A percentile compares a stretch with the other conserved stretches of the same genome.
Conservation (phyloP, 164 flowering plant species). For the Annona cherimola region DNA sequence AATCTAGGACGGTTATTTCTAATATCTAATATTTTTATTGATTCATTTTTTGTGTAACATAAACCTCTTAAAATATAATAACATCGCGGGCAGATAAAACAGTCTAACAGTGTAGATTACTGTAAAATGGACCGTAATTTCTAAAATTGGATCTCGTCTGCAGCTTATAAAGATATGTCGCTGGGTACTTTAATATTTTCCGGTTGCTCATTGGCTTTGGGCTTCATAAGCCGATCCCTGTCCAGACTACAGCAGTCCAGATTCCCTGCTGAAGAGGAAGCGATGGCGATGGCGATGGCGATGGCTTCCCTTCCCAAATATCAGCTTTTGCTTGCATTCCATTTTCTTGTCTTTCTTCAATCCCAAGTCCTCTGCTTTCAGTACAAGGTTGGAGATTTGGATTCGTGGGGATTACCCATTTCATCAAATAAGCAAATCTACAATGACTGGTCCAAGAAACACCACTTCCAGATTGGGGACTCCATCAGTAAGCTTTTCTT, state of each 20-base stretch:
- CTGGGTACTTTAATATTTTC: neutral
- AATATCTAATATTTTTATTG: too few relatives aligned
- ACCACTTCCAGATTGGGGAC: conserved; percentile 60
- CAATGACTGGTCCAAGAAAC: conserved; percentile 60
- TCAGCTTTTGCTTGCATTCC: conserved; percentile 28
- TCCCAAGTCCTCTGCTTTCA: conserved; percentile 39
- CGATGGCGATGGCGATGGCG: conserved; percentile 28
- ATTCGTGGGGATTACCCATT: conserved; percentile 84
- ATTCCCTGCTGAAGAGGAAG: conserved; percentile 6
- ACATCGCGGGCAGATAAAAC: neutral
- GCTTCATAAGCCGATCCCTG: neutral
- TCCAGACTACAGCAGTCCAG: conserved; percentile 7
- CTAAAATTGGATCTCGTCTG: neutral
- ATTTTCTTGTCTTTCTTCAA: conserved; percentile 36
- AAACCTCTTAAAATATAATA: too few relatives aligned
- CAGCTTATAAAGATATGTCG: neutral
- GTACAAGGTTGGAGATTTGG: conserved; percentile 82
- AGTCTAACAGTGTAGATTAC: neutral
- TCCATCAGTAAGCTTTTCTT: conserved; percentile 66
- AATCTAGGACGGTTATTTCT: too few relatives aligned
- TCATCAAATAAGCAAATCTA: conserved; percentile 52
- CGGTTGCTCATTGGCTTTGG: neutral
- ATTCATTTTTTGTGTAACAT: too few relatives aligned
- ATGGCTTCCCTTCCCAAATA: conserved; percentile 22
- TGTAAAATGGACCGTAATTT: neutral